Evolutionary conservation across 495 filamentous ascomycete species (phyloP), one percentile per base, ranked within the genome.

Genomic region (Ascodesmis nigricans): DNA sequence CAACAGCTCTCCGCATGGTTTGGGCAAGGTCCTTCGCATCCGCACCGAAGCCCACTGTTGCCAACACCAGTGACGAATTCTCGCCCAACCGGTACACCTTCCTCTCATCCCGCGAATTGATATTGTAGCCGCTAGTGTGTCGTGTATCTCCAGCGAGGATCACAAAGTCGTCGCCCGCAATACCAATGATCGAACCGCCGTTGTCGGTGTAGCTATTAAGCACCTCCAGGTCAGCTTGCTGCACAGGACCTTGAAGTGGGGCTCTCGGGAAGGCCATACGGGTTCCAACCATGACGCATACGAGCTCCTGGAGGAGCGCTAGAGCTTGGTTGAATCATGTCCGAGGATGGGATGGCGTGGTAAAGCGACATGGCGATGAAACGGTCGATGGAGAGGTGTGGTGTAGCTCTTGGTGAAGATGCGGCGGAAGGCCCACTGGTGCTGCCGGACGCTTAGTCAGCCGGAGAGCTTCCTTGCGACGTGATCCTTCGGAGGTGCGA

Each of bases 71-170:
- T 20, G 73, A 75, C 39, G 78, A 77, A 22, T 76, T 68, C 46
- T 84, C 78, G 22, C 90, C 87, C 47, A 97, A 91, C 58, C 75
- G 79, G 69, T 90, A 95, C 24, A 97, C 75, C 56, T 97, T 97
- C 21, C 82, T 84, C 22, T 75, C 66, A 60, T 75, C 81, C 33
- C 87, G 76, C 18, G 82, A 79, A 63, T 95, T 91, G 69, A 97
- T 97, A 64, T 76, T 95, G 70, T 95, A 97, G 53, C 87, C 87
- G 25, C 74, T 71, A 28, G 84, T 91, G 38, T 77, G 75, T 45
- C 87, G 78, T 38, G 87, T 97, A 59, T 97, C 87, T 55, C 87
- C 87, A 28, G 87, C 87, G 52, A 97, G 66, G 56, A 97, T 83
- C 36, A 81, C 65, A 63, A 95, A 97, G 59, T 87, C 75, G 52